Conservation (phyloP, 441 rosid species). For the Eutrema salsugineum region DNA sequence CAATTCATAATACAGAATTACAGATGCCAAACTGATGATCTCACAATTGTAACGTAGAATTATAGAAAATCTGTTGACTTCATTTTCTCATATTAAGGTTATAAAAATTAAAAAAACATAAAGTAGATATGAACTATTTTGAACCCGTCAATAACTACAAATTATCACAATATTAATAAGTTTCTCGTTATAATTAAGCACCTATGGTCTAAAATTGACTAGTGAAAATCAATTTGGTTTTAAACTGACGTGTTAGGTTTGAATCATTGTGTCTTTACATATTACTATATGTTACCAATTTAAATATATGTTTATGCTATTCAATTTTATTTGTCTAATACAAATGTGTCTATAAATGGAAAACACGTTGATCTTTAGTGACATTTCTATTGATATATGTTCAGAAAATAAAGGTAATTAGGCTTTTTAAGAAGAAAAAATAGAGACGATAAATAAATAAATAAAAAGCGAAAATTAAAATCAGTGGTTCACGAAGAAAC, state of each 20-base stretch:
- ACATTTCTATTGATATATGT: not conserved
- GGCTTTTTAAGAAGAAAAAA: not conserved
- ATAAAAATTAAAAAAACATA: not conserved
- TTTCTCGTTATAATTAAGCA: no score
- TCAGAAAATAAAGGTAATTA: not conserved
- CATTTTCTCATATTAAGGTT: not conserved
- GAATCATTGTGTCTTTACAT: not conserved
- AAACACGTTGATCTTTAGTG: slow-evolving; percentile 1
- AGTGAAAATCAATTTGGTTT: not conserved
- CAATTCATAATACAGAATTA: not conserved
- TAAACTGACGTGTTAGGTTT: not conserved
- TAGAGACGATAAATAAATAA: not conserved
- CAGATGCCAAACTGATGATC: not conserved
- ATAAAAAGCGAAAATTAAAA: not conserved
- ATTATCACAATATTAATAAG: no score
- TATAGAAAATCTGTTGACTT: not conserved
- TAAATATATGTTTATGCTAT: not conserved
- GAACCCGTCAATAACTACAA: not conserved
- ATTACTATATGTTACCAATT: not conserved
- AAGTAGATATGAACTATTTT: not conserved
- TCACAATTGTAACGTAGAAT: not conserved
- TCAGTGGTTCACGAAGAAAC: slow-evolving; percentile 26
- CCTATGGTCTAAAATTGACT: not conserved
- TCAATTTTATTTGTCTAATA: not conserved
- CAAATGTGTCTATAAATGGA: slow-evolving; percentile 1